Conservation (phyloP, 495 filamentous ascomycete genomes). For the Neurospora sp. region DNA sequence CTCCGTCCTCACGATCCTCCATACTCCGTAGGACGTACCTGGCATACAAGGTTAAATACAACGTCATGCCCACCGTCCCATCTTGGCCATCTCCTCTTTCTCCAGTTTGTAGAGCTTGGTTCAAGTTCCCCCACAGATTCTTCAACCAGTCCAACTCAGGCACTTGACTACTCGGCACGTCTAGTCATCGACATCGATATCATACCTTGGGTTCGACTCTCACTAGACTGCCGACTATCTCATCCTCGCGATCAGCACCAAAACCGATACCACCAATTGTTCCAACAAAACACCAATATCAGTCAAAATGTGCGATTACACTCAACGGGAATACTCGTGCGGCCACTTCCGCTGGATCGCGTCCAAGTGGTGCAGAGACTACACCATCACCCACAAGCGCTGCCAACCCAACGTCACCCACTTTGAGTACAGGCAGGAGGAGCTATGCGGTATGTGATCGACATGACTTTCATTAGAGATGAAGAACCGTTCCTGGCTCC, state of each 20-base stretch:
- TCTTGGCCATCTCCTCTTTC: background rate
- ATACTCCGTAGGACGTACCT: background rate
- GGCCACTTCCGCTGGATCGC: constrained; percentile 35
- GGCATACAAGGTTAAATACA: constrained; percentile 1
- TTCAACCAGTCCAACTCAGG: background rate
- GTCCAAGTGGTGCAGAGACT: constrained; percentile 31
- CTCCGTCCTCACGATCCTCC: background rate
- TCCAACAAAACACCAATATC: background rate
- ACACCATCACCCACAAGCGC: constrained; percentile 29
- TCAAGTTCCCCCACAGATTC: background rate
- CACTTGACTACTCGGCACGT: background rate
- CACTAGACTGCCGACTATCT: background rate
- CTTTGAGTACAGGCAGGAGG: constrained; percentile 29
- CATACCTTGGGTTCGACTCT: background rate
- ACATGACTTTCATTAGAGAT: background rate
- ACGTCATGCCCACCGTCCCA: background rate
- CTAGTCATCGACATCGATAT: background rate
- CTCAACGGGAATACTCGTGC: constrained; percentile 30
- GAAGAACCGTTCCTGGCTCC: background rate
- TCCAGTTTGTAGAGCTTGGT: background rate
- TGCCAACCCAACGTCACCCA: constrained; percentile 32
- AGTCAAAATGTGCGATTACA: constrained; percentile 22
- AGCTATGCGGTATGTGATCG: constrained; percentile 24
- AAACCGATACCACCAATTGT: background rate
- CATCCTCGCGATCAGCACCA: background rate